Conservation (phyloP, 2,329 filamentous ascomycete species). For the Scedosporium boydii region DNA sequence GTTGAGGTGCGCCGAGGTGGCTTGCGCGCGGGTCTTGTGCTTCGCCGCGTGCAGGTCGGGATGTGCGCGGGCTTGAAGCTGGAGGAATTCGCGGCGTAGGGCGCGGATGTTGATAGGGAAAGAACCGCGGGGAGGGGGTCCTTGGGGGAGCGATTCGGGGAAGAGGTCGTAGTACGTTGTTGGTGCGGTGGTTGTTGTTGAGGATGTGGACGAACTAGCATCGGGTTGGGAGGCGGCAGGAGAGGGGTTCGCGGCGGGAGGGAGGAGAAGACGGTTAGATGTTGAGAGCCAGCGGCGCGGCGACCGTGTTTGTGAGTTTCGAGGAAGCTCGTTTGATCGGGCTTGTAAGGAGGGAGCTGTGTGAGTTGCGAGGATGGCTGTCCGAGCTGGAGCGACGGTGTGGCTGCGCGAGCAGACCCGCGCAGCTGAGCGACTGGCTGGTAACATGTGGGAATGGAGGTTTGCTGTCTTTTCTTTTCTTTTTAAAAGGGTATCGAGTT, state of each 20-base stretch:
- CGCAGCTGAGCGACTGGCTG: slow-evolving; percentile 17
- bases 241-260: slow-evolving; percentile 1
- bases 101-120: slow-evolving; percentile 64
- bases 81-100: slow-evolving; percentile 77
- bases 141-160: slow-evolving; percentile 63
- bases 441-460: slow-evolving; percentile 16
- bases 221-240: not conserved
- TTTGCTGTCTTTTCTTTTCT: not conserved
- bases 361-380: not conserved
- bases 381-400: slow-evolving; percentile 6
- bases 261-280: slow-evolving; percentile 9
- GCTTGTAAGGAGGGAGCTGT: not conserved
- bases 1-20: slow-evolving; percentile 75
- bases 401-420: slow-evolving; percentile 25
- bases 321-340: not conserved
- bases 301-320: slow-evolving; percentile 1
- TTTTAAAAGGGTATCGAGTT: not conserved
- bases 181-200: not conserved
- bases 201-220: not conserved
- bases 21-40: slow-evolving; percentile 57
- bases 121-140: slow-evolving; percentile 66
- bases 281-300: slow-evolving; percentile 9
- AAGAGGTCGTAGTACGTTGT: slow-evolving; percentile 80
- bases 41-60: slow-evolving; percentile 52
- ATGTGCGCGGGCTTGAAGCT: slow-evolving; percentile 68